Evolutionary conservation across 768 basidiomycete genomes (phyloP).

Genomic region (Panus rudis): DNA sequence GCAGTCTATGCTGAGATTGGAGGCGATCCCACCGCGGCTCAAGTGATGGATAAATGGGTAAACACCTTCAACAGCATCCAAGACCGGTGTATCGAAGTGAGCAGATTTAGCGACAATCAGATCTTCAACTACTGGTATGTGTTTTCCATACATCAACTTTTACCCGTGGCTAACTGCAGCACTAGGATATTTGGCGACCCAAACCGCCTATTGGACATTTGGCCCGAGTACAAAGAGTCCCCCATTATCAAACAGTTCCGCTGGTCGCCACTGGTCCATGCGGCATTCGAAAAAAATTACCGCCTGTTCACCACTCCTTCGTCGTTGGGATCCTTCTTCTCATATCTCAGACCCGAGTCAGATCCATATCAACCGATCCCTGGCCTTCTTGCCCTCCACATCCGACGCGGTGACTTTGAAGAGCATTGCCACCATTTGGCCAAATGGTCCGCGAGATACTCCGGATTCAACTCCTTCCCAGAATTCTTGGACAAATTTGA

Average conservation of each 20-base stretch:
- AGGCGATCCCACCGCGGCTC: conserved; percentile 23
- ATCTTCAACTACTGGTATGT: neutral
- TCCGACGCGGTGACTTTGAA: conserved; percentile 43
- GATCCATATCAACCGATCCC: conserved; percentile 20
- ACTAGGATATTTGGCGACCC: conserved; percentile 15
- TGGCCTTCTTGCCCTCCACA: conserved; percentile 40
- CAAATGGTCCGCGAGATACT: conserved; percentile 27
- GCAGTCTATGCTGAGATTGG: conserved; percentile 21
- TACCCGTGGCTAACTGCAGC: conserved; percentile 3
- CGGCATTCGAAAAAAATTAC: conserved; percentile 25
- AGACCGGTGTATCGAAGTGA: conserved; percentile 35
- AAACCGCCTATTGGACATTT: conserved; percentile 23
- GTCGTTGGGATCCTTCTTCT: conserved; percentile 1
- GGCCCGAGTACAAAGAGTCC: conserved; percentile 36
- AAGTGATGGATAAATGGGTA: conserved; percentile 33
- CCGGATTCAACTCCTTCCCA: conserved; percentile 38
- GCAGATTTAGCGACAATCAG: neutral
- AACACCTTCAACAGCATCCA: conserved; percentile 26
- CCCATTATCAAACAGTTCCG: conserved; percentile 43
- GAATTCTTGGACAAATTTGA: conserved; percentile 31
- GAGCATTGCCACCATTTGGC: conserved; percentile 36
- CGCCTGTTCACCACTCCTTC: conserved; percentile 7
- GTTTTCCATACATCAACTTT: neutral
- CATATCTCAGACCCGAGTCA: too few species aligned
- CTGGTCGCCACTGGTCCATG: conserved; percentile 47